Conservation (phyloP, 2,329 filamentous ascomycete genomes). For the Sporothrix pseudoabietina region DNA sequence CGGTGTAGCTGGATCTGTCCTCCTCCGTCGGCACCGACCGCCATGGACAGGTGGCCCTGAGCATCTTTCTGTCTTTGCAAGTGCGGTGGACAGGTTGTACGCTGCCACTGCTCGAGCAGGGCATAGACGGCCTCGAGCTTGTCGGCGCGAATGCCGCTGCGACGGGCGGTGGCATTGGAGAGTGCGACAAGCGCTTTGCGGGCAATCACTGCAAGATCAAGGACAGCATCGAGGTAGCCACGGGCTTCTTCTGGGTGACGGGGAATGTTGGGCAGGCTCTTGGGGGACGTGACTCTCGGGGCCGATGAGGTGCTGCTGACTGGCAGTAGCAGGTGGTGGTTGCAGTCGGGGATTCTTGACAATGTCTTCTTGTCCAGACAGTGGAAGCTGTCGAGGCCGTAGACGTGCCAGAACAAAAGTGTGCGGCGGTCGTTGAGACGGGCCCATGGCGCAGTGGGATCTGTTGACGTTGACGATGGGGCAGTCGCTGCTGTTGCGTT, state of each 20-base stretch:
- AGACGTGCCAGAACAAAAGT: constrained; percentile 36
- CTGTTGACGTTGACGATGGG: neutral
- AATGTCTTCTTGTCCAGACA: constrained; percentile 34
- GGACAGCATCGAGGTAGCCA: constrained; percentile 36
- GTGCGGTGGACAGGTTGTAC: constrained; percentile 23
- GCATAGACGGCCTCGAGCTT: constrained; percentile 27
- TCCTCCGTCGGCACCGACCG: neutral
- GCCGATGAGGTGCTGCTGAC: neutral
- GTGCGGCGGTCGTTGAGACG: constrained; percentile 32
- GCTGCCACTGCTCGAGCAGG: constrained; percentile 30
- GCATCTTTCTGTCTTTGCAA: constrained; percentile 21
- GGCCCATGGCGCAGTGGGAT: constrained; percentile 16
- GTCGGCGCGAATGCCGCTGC: constrained; percentile 27
- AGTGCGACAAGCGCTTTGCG: constrained; percentile 31
- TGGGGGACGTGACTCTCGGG: neutral
- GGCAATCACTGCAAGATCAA: constrained; percentile 35
- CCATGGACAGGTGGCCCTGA: neutral
- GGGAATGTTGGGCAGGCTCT: neutral
- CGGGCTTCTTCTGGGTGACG: constrained; percentile 13
- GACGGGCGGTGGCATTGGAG: constrained; percentile 27
- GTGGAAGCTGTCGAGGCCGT: constrained; percentile 35
- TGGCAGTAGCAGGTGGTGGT: constrained; percentile 15
- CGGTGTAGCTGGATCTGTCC: constrained; percentile 31
- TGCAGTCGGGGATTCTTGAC: constrained; percentile 33
- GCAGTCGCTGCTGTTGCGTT: neutral